Evolutionary conservation across 306 rosid species (phyloP).

Genomic region (Lagenaria siceraria): DNA sequence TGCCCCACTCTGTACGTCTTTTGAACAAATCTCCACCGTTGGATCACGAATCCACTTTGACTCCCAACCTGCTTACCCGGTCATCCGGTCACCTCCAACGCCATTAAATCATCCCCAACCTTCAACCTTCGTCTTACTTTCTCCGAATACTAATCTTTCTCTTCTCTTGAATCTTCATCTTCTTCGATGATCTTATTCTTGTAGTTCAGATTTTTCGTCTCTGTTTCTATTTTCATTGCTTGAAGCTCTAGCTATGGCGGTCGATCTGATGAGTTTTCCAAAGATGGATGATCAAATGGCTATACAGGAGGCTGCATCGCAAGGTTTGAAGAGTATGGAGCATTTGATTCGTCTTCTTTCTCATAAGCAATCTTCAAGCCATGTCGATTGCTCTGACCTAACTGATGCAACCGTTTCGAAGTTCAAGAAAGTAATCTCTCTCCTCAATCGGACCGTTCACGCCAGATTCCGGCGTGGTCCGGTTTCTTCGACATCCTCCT

Average conservation of each 20-base stretch:
- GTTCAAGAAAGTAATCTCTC: conserved; percentile 53
- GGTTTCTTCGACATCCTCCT: conserved; percentile 12
- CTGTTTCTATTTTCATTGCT: neutral
- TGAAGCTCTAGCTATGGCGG: conserved; percentile 28
- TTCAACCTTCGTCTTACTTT: neutral
- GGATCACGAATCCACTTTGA: conserved; percentile 23
- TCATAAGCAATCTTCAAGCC: conserved; percentile 28
- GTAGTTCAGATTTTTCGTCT: neutral
- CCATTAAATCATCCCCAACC: conserved; percentile 23
- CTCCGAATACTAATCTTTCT: neutral
- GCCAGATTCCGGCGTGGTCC: conserved; percentile 96
- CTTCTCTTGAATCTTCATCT: neutral
- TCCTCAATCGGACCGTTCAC: conserved; percentile 69
- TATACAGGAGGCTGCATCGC: conserved; percentile 66
- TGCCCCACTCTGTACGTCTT: neutral
- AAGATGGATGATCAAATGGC: conserved; percentile 68
- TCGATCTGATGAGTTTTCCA: conserved; percentile 49
- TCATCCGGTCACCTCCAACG: conserved; percentile 26
- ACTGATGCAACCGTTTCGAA: conserved; percentile 57
- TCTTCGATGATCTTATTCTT: conserved; percentile 15
- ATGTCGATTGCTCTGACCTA: conserved; percentile 39
- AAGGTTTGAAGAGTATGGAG: conserved; percentile 69
- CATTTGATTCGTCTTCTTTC: conserved; percentile 47
- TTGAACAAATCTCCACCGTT: conserved; percentile 33
- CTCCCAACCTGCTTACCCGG: conserved; percentile 24